A percentile compares a stretch with the other conserved stretches of the same genome.
These are phyloP conservation scores for Rhizophora mangle DNA, from an alignment of 345 rosid species.

Conservation along the genomic window DNA sequence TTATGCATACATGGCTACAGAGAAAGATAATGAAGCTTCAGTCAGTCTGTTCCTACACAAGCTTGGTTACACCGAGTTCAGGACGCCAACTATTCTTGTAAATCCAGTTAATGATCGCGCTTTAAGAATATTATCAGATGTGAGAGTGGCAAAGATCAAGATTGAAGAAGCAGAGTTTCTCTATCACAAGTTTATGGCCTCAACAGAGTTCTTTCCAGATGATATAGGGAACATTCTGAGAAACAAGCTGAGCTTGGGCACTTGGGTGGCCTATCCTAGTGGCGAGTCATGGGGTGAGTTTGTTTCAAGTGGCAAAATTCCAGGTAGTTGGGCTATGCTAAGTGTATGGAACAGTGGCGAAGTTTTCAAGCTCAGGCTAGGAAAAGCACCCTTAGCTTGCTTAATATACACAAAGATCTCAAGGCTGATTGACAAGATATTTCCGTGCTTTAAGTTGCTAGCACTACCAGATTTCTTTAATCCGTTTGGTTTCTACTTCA, in stretches of 20 bases:
- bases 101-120: conserved; percentile 49
- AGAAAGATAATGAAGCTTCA: conserved; percentile 69
- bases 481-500: conserved; percentile 74
- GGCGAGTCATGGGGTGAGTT: conserved; percentile 26
- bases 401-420: conserved; percentile 46
- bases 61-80: conserved; percentile 51
- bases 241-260: conserved; percentile 66
- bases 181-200: conserved; percentile 46
- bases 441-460: conserved; percentile 50
- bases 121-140: conserved; percentile 30
- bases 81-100: conserved; percentile 62
- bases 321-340: conserved; percentile 66
- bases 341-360: conserved; percentile 83
- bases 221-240: conserved; percentile 57
- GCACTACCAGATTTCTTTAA: conserved; percentile 52
- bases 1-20: conserved; percentile 74
- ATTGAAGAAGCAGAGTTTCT: conserved; percentile 51
- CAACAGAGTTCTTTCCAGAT: conserved; percentile 61
- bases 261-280: conserved; percentile 65
- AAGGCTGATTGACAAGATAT: conserved; percentile 35
- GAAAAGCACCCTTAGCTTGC: conserved; percentile 56
- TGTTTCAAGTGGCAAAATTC: conserved; percentile 22
- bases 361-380: conserved; percentile 59
- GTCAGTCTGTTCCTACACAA: conserved; percentile 46
- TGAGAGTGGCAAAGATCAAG: conserved; percentile 44